These are phyloP conservation scores for Magnaporthiopsis poae DNA, from an alignment of 2,329 filamentous ascomycete species.

Conservation along the genomic window DNA sequence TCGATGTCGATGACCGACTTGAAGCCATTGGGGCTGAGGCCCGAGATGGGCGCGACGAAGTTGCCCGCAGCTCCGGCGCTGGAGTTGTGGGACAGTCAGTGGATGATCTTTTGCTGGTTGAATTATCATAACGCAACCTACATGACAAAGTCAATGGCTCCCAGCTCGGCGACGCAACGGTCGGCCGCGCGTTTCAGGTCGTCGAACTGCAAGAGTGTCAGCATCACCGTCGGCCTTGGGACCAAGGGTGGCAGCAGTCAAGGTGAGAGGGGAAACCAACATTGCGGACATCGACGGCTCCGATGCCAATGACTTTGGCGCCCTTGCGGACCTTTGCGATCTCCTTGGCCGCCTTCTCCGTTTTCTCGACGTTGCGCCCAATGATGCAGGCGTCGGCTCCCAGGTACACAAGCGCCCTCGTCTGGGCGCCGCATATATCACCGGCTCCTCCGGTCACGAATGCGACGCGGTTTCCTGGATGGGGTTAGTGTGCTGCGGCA, in stretches of 20 bases:
- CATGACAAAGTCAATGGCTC: slow-evolving; percentile 87
- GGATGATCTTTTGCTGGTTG: background rate
- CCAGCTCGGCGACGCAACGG: slow-evolving; percentile 70
- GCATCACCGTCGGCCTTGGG: background rate
- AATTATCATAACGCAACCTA: slow-evolving; percentile 30
- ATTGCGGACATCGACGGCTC: slow-evolving; percentile 67
- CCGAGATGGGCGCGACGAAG: slow-evolving; percentile 77
- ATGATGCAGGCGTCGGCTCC: slow-evolving; percentile 92
- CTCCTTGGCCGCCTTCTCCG: slow-evolving; percentile 66
- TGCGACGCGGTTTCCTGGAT: slow-evolving; percentile 71
- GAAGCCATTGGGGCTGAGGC: slow-evolving; percentile 80
- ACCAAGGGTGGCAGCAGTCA: slow-evolving; percentile 6
- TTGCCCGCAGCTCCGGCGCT: slow-evolving; percentile 93
- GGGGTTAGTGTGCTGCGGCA: background rate
- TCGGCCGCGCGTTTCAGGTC: slow-evolving; percentile 65
- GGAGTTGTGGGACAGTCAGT: slow-evolving; percentile 8
- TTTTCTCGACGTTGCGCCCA: slow-evolving; percentile 82
- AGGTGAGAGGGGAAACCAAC: slow-evolving; percentile 29
- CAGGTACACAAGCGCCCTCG: slow-evolving; percentile 78
- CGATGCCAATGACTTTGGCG: slow-evolving; percentile 77
- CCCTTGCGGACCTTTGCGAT: slow-evolving; percentile 71
- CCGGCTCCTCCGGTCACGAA: slow-evolving; percentile 94
- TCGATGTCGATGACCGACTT: slow-evolving; percentile 95
- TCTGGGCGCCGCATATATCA: slow-evolving; percentile 88
- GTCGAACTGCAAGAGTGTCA: slow-evolving; percentile 25